Conservation (phyloP, 2,329 filamentous ascomycete species). For the Tolypocladium pustulatum region DNA sequence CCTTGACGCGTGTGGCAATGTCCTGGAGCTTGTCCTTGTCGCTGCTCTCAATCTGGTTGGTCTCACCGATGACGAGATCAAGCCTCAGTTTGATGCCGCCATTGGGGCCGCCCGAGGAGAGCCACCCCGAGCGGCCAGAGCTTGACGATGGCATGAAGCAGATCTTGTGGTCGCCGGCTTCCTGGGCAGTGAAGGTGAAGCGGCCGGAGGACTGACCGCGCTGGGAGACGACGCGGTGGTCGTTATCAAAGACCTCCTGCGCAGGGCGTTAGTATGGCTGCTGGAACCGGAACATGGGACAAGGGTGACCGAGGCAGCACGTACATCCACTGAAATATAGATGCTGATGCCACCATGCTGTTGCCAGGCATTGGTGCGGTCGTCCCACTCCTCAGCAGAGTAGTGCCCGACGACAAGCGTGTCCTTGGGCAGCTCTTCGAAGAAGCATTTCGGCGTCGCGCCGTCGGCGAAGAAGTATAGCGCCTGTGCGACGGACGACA, state of each 20-base stretch:
- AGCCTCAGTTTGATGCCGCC: conserved; percentile 76
- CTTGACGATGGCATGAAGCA: conserved; percentile 83
- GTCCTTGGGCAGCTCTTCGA: conserved; percentile 94
- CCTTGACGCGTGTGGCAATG: conserved; percentile 77
- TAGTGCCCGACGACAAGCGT: conserved; percentile 93
- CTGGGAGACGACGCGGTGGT: conserved; percentile 91
- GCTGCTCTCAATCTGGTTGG: conserved; percentile 82
- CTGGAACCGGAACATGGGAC: background rate
- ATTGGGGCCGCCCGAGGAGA: conserved; percentile 51
- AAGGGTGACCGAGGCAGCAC: conserved; percentile 13
- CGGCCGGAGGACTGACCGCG: conserved; percentile 64
- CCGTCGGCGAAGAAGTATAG: conserved; percentile 96
- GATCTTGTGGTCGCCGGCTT: conserved; percentile 89
- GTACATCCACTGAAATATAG: conserved; percentile 80
- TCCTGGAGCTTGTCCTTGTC: conserved; percentile 91
- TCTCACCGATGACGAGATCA: conserved; percentile 90
- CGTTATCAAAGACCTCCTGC: conserved; percentile 88
- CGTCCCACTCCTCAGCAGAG: conserved; percentile 74
- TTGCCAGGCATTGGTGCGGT: conserved; percentile 55
- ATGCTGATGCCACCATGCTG: conserved; percentile 69
- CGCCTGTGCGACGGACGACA: conserved; percentile 60
- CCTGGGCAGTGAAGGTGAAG: conserved; percentile 92
- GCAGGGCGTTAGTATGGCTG: background rate
- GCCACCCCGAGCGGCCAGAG: conserved; percentile 60
- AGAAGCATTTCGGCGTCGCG: conserved; percentile 84